phyloP scores from a whole-genome alignment of 306 rosid species.

The Fragaria ananassa region DNA sequence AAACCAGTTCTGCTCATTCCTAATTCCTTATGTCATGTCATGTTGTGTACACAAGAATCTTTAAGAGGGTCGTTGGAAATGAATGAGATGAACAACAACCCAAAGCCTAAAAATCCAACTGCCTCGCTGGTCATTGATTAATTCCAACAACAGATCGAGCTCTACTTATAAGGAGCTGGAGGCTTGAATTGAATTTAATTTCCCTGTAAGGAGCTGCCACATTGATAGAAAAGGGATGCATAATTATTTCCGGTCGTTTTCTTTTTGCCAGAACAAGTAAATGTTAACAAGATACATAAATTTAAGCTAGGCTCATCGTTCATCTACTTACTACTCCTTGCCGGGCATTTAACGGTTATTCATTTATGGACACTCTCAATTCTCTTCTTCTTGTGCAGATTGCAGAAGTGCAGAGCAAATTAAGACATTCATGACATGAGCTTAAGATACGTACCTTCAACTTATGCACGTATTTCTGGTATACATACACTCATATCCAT shows the following conservation, averaged over 20 bases:
- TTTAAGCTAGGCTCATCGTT: neutral
- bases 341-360: too few species aligned
- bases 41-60: neutral
- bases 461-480: too few species aligned
- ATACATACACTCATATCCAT: too few species aligned
- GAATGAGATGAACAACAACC: slow-evolving; percentile 32
- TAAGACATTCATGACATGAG: too few species aligned
- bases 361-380: too few species aligned
- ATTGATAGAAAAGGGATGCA: neutral
- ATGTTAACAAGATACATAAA: neutral
- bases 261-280: neutral
- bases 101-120: slow-evolving; percentile 11
- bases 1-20: neutral
- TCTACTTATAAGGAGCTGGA: neutral
- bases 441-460: too few species aligned
- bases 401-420: too few species aligned
- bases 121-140: neutral
- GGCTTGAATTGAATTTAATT: neutral
- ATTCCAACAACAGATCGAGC: neutral
- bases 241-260: neutral
- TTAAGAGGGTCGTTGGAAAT: slow-evolving; percentile 39
- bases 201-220: neutral
- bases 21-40: neutral
- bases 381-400: too few species aligned
- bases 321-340: neutral